A percentile compares a stretch with the other conserved stretches of the same genome.
Conservation (phyloP, 164 flowering plant genomes). For the Vitis cinerea region DNA sequence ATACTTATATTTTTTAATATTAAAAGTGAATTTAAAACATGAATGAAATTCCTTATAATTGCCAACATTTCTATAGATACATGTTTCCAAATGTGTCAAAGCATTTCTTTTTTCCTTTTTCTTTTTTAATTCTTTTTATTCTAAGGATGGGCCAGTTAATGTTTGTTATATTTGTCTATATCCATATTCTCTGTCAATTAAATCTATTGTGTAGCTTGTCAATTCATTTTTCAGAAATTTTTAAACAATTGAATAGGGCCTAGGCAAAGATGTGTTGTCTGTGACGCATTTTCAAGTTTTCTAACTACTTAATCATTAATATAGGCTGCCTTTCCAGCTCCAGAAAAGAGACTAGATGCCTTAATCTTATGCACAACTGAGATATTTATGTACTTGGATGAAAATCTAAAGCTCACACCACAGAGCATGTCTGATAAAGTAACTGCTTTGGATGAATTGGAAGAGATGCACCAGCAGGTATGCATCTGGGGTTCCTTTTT, state of each 20-base stretch:
- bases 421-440: constrained; percentile 79
- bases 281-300: not conserved
- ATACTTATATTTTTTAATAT: not conserved
- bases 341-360: constrained; percentile 86
- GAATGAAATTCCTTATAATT: no score
- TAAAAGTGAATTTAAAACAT: not conserved
- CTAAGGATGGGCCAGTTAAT: no score
- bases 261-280: no score
- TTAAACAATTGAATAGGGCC: not conserved
- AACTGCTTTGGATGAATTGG: constrained; percentile 66
- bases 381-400: constrained; percentile 79
- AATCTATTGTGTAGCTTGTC: not conserved
- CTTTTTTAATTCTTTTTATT: no score
- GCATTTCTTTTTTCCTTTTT: no score
- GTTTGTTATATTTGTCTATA: no score
- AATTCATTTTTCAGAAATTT: not conserved
- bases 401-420: constrained; percentile 81
- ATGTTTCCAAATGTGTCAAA: no score
- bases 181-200: not conserved
- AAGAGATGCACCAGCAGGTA: constrained; percentile 93
- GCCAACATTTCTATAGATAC: no score
- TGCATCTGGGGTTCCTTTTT: not conserved
- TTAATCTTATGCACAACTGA: constrained; percentile 70
- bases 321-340: constrained; percentile 91
- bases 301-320: not conserved